These are phyloP conservation scores for Pyrus betulifolia DNA, from an alignment of 306 rosid species.

Conservation along the genomic window DNA sequence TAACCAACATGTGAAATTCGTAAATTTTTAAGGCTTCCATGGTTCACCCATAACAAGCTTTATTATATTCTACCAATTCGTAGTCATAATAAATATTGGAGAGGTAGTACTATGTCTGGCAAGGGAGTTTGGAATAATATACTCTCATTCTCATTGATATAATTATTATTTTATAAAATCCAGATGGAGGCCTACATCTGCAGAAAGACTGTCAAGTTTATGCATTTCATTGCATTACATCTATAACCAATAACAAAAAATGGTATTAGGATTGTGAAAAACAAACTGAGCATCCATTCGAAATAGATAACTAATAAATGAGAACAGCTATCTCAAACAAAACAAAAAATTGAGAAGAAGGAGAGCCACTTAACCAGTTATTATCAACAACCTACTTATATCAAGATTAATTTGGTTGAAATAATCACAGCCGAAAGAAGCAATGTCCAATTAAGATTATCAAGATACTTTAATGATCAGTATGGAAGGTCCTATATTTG, in stretches of 20 bases:
- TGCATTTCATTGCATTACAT: neutral
- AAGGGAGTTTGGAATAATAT: too few species aligned
- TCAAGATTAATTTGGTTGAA: neutral
- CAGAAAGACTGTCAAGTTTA: neutral
- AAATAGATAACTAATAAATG: neutral
- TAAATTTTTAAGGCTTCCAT: neutral
- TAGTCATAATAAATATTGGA: neutral
- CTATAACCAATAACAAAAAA: neutral
- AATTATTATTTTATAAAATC: neutral
- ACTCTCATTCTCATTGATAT: neutral
- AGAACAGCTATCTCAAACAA: neutral
- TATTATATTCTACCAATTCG: neutral
- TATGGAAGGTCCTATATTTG: constrained; percentile 3
- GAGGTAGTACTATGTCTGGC: neutral
- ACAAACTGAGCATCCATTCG: neutral
- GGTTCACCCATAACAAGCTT: neutral
- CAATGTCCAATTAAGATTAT: neutral
- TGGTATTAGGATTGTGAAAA: neutral
- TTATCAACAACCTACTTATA: neutral
- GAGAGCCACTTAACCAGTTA: neutral
- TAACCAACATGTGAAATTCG: neutral
- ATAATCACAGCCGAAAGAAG: neutral
- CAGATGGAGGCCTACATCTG: neutral
- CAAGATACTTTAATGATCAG: neutral
- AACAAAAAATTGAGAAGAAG: neutral